Percentiles rank a stretch among this genome's conserved stretches.
Evolutionary conservation across 257 asterid species (phyloP).

Genomic region (Linderniella brevidens): DNA sequence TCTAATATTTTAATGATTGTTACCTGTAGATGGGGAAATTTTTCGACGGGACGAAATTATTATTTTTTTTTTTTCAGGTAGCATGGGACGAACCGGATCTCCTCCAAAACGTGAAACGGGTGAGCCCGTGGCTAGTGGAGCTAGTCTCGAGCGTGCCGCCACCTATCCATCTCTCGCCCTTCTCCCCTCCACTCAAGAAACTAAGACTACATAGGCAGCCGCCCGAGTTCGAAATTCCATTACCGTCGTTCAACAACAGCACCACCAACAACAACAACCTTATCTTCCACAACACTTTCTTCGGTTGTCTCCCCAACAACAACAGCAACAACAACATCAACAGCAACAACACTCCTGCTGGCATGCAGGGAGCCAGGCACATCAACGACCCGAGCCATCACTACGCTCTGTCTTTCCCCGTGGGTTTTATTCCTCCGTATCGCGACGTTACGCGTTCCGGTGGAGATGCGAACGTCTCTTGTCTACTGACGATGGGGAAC

Average conservation of each 20-base stretch:
- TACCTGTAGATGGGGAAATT: too few relatives aligned
- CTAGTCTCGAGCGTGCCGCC: constrained; percentile 72
- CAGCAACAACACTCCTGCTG: constrained; percentile 60
- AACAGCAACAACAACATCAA: constrained; percentile 19
- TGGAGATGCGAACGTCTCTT: constrained; percentile 28
- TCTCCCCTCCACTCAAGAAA: constrained; percentile 61
- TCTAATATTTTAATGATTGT: too few relatives aligned
- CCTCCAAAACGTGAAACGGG: constrained; percentile 74
- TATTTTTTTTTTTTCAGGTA: constrained; percentile 26
- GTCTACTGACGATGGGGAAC: constrained; percentile 48
- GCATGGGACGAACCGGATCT: constrained; percentile 89
- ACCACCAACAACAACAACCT: constrained; percentile 1
- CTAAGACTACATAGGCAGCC: constrained; percentile 34
- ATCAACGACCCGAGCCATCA: constrained; percentile 34
- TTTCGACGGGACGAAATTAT: too few relatives aligned
- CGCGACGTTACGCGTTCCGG: constrained; percentile 12
- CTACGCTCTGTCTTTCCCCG: constrained; percentile 29
- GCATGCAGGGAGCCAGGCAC: constrained; percentile 99
- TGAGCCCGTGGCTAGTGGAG: constrained; percentile 83
- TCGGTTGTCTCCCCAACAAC: constrained; percentile 25
- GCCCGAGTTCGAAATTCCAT: constrained; percentile 11
- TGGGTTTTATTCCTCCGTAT: constrained; percentile 18
- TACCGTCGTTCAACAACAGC: constrained; percentile 27
- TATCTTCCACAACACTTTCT: constrained; percentile 33
- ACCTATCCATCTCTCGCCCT: constrained; percentile 47